These are phyloP conservation scores for Phytophthora foliorum DNA, from an alignment of 352 stramenopile species.

Conservation along the genomic window DNA sequence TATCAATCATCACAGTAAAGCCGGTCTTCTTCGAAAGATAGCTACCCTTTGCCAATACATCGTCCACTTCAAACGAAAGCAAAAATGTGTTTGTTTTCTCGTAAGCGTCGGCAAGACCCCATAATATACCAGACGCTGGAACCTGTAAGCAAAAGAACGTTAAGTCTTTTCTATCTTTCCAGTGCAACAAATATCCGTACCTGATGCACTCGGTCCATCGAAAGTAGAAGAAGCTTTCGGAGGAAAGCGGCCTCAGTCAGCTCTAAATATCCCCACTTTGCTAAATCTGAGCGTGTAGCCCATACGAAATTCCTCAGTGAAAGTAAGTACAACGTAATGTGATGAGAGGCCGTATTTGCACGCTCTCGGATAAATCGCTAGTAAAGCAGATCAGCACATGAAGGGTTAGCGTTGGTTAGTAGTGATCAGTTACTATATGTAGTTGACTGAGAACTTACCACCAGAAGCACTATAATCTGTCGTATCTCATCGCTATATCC, in stretches of 20 bases:
- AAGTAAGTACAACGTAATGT: constrained; percentile 26
- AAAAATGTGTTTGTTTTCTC: constrained; percentile 26
- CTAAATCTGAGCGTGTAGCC: constrained; percentile 18
- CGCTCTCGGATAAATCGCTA: constrained; percentile 30
- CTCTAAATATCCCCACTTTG: constrained; percentile 27
- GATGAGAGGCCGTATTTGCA: constrained; percentile 6
- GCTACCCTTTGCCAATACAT: constrained; percentile 8
- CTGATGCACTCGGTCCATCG: constrained; percentile 24
- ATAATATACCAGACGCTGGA: constrained; percentile 28
- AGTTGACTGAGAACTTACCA: constrained; percentile 12
- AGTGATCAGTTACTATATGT: neutral
- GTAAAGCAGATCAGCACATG: neutral
- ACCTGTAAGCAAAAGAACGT: constrained; percentile 6
- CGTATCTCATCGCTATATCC: constrained; percentile 28
- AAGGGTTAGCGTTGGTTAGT: neutral
- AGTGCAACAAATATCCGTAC: neutral
- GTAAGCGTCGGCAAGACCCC: constrained; percentile 32
- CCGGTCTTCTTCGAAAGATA: constrained; percentile 23
- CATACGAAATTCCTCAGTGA: constrained; percentile 33
- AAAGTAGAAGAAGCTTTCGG: constrained; percentile 24
- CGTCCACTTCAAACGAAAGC: constrained; percentile 34
- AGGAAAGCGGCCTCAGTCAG: constrained; percentile 27
- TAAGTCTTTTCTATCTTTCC: neutral
- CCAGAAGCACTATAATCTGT: constrained; percentile 23
- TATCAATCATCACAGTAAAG: constrained; percentile 29